Evolutionary conservation across 208 protist genomes (phyloP).

Genomic region (Naegleria fowleri): DNA sequence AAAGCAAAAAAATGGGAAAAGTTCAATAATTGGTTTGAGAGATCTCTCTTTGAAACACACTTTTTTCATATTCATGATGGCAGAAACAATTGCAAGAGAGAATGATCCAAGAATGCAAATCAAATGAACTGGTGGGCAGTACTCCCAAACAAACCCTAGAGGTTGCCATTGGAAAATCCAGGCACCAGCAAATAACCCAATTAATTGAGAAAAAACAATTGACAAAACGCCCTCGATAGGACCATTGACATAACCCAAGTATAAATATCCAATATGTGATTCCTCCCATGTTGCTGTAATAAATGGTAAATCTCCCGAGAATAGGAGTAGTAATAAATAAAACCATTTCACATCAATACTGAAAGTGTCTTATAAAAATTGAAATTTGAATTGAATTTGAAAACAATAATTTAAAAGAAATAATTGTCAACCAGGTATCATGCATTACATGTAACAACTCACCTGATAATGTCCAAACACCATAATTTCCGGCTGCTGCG

Average conservation of each 20-base stretch:
- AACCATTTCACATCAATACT: neutral
- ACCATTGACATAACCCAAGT: conserved; percentile 8
- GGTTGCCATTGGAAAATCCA: neutral
- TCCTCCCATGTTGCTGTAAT: conserved; percentile 21
- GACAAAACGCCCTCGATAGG: conserved; percentile 18
- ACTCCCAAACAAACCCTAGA: neutral
- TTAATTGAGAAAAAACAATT: neutral
- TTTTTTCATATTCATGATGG: neutral
- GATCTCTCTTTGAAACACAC: neutral
- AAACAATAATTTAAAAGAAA: conserved; percentile 2
- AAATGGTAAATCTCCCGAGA: neutral
- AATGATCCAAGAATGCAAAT: neutral
- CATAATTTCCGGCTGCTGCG: neutral
- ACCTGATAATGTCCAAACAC: neutral
- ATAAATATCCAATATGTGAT: conserved; percentile 6
- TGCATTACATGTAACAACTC: too few relatives aligned
- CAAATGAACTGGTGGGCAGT: neutral
- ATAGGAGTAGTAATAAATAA: neutral
- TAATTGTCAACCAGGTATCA: too few relatives aligned
- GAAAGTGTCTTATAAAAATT: neutral
- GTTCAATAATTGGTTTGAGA: neutral
- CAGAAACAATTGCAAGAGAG: neutral
- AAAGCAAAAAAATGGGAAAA: neutral
- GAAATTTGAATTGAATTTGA: neutral
- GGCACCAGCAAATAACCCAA: neutral